phyloP scores from a whole-genome alignment of 1,284 basidiomycete species.

The Coniferiporia weirii region DNA sequence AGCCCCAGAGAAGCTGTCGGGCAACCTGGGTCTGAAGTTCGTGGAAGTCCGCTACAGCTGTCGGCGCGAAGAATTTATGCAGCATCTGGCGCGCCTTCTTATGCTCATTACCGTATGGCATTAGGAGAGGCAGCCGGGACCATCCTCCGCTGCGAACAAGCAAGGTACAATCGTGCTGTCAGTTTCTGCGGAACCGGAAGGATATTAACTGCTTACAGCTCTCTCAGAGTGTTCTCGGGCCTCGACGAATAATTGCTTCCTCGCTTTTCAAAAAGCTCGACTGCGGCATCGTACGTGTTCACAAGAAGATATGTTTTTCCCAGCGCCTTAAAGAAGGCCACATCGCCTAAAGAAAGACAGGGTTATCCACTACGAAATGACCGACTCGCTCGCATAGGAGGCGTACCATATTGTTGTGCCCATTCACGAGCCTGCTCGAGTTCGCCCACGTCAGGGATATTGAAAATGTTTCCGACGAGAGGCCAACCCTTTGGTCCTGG shows the following conservation, averaged over 20 bases:
- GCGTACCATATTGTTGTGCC: conserved; percentile 36
- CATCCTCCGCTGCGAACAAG: not conserved
- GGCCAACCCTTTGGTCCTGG: conserved; percentile 38
- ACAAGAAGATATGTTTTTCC: conserved; percentile 7
- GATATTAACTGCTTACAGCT: conserved; percentile 4
- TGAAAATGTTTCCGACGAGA: conserved; percentile 38
- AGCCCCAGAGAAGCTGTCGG: not conserved
- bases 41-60: conserved; percentile 3
- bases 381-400: not conserved
- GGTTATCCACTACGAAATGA: not conserved
- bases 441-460: conserved; percentile 35
- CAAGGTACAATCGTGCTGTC: not conserved
- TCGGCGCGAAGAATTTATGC: conserved; percentile 6
- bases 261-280: conserved; percentile 14
- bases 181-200: not conserved
- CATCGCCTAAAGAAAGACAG: not conserved
- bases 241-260: conserved; percentile 9
- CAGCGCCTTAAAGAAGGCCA: conserved; percentile 8
- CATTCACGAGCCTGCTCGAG: conserved; percentile 40
- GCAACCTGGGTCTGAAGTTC: not conserved
- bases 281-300: conserved; percentile 11
- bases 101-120: conserved; percentile 7
- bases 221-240: conserved; percentile 3
- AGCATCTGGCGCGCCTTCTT: conserved; percentile 3
- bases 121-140: not conserved